Evolutionary conservation across 164 flowering plant species (phyloP).

Genomic region (Litsea cubeba): DNA sequence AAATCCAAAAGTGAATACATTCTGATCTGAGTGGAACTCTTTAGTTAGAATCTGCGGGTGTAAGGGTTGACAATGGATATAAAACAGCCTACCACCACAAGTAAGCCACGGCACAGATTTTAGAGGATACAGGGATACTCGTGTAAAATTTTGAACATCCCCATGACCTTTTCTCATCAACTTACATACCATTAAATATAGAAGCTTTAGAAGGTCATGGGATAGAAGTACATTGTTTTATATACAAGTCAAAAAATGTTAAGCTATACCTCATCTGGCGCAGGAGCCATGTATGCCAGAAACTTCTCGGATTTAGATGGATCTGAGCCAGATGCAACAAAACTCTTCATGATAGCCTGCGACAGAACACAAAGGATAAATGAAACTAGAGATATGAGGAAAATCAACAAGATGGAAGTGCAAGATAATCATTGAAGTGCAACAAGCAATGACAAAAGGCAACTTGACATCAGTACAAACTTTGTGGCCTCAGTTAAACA

Average conservation of each 20-base stretch:
- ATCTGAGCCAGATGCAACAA: constrained; percentile 52
- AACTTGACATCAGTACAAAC: neutral
- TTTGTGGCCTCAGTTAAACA: neutral
- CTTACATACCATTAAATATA: too few relatives aligned
- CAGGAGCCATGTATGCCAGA: constrained; percentile 90
- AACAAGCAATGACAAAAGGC: neutral
- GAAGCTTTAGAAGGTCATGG: neutral
- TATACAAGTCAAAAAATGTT: neutral
- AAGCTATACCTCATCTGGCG: constrained; percentile 60
- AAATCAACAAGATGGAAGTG: neutral
- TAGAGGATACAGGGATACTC: too few relatives aligned
- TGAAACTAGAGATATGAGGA: neutral
- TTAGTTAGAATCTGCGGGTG: neutral
- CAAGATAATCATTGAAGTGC: neutral
- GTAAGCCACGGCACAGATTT: too few relatives aligned
- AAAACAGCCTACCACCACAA: too few relatives aligned
- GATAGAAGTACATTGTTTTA: neutral
- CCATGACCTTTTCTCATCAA: too few relatives aligned
- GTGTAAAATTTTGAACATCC: too few relatives aligned
- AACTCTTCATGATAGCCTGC: constrained; percentile 96
- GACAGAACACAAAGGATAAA: constrained; percentile 5
- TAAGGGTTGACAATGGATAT: neutral
- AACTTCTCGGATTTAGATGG: constrained; percentile 72
- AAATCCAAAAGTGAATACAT: neutral
- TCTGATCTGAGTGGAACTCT: neutral